These are phyloP conservation scores for Exophiala phaeomuriformis DNA, from an alignment of 2,329 filamentous ascomycete species.

Conservation along the genomic window DNA sequence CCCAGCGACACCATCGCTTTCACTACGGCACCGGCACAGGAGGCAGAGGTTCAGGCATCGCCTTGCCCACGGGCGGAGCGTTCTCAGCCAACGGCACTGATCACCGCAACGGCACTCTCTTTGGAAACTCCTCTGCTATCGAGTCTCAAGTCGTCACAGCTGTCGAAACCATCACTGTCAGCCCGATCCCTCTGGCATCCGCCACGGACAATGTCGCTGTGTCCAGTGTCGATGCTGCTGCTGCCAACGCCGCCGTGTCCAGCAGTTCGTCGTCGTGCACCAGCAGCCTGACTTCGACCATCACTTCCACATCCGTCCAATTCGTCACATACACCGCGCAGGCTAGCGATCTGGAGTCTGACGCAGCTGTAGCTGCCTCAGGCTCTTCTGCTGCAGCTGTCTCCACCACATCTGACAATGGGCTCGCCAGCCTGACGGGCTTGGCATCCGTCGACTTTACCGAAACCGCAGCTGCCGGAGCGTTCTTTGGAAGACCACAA, in stretches of 20 bases:
- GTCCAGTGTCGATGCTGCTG: slow-evolving; percentile 10
- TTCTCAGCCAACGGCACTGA: slow-evolving; percentile 19
- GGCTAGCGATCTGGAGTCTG: slow-evolving; percentile 5
- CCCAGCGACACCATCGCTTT: slow-evolving; percentile 21
- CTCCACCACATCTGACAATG: slow-evolving; percentile 7
- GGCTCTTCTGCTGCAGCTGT: slow-evolving; percentile 5
- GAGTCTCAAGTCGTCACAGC: slow-evolving; percentile 12
- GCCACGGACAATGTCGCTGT: slow-evolving; percentile 7
- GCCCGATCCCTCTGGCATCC: slow-evolving; percentile 12
- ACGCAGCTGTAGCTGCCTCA: slow-evolving; percentile 6
- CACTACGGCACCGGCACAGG: slow-evolving; percentile 18
- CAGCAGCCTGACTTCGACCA: slow-evolving; percentile 19
- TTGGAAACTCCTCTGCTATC: slow-evolving; percentile 11
- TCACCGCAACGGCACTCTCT: slow-evolving; percentile 12
- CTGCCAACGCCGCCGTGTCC: slow-evolving; percentile 7
- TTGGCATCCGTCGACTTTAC: slow-evolving; percentile 8
- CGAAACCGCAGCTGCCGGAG: slow-evolving; percentile 13
- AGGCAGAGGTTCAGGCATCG: slow-evolving; percentile 8
- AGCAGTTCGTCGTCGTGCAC: slow-evolving; percentile 4
- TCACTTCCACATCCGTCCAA: slow-evolving; percentile 26
- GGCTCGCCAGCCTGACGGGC: not conserved
- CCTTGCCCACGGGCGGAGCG: slow-evolving; percentile 13
- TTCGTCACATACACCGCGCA: slow-evolving; percentile 28
- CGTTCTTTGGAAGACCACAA: slow-evolving; percentile 15
- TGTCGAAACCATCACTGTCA: slow-evolving; percentile 20